phyloP scores from a whole-genome alignment of 192 early-diverging fungal genomes.

The Rhizoclosmatium sp. region DNA sequence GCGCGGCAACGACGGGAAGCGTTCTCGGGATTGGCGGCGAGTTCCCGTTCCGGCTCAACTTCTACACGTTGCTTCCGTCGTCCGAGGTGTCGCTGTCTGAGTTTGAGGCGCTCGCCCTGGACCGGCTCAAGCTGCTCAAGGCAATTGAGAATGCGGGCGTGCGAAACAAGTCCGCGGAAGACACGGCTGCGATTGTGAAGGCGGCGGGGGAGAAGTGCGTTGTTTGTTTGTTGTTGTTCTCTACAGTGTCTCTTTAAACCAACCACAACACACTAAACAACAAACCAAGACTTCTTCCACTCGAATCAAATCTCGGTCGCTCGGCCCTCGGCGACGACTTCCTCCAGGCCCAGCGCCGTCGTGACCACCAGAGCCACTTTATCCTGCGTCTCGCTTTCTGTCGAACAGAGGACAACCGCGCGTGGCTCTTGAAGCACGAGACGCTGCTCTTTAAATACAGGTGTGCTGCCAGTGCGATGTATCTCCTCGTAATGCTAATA shows the following conservation, averaged over 20 bases:
- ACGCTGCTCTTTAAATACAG: conserved; percentile 54
- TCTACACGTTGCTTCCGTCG: conserved; percentile 71
- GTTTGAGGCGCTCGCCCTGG: conserved; percentile 78
- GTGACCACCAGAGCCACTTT: conserved; percentile 58
- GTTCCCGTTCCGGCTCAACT: conserved; percentile 69
- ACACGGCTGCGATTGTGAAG: conserved; percentile 27
- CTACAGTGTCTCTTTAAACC: background rate
- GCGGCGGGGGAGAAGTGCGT: conserved; percentile 19
- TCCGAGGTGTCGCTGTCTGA: conserved; percentile 73
- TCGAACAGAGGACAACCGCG: conserved; percentile 50
- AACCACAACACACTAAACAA: background rate
- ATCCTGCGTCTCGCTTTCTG: conserved; percentile 61
- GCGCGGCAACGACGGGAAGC: background rate
- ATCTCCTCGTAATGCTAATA: background rate
- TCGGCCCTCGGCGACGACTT: background rate
- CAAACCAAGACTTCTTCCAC: conserved; percentile 20
- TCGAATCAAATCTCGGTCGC: conserved; percentile 36
- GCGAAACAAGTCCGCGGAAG: conserved; percentile 54
- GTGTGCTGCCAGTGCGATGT: background rate
- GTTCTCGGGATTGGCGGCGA: conserved; percentile 1
- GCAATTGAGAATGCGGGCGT: conserved; percentile 83
- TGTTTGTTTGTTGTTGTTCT: conserved; percentile 2
- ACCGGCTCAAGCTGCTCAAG: conserved; percentile 80
- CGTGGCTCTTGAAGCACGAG: conserved; percentile 58
- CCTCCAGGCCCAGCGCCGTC: conserved; percentile 43